Evolutionary conservation across 1,284 basidiomycete genomes (phyloP).

Genomic region (Thecaphora frezii): DNA sequence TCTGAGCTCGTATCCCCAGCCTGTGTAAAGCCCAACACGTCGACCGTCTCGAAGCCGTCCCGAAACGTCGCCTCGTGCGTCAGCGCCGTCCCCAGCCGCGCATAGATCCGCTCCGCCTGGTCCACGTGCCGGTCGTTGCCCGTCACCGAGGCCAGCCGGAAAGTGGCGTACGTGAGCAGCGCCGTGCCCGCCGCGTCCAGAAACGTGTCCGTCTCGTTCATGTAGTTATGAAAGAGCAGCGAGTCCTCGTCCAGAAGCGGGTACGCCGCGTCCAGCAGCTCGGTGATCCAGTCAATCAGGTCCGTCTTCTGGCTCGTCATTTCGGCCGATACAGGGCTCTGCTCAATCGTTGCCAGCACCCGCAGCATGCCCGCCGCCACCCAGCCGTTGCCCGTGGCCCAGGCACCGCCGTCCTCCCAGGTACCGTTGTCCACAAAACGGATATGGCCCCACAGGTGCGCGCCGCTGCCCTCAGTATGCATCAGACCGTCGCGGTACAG

Average conservation of each 20-base stretch:
- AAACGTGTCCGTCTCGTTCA: constrained; percentile 41
- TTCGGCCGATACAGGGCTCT: constrained; percentile 64
- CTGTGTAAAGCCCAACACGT: constrained; percentile 42
- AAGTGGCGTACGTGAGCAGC: constrained; percentile 49
- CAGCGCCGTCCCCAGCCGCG: constrained; percentile 31
- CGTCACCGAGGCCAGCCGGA: constrained; percentile 47
- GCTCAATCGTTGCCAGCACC: constrained; percentile 73
- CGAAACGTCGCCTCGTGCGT: constrained; percentile 32
- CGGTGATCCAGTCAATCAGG: constrained; percentile 69
- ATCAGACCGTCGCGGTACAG: constrained; percentile 69
- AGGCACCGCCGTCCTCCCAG: constrained; percentile 61
- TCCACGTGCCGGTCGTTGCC: constrained; percentile 17
- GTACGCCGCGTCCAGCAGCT: constrained; percentile 76
- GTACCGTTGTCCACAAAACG: constrained; percentile 18
- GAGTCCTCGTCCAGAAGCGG: constrained; percentile 61
- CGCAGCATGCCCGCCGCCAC: constrained; percentile 80
- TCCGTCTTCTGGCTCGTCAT: constrained; percentile 67
- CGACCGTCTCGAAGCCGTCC: constrained; percentile 36
- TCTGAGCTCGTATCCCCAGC: constrained; percentile 44
- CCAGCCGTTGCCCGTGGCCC: constrained; percentile 80
- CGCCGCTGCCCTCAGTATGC: constrained; percentile 65
- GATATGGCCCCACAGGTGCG: constrained; percentile 51
- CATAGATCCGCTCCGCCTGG: constrained; percentile 42
- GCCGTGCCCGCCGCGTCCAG: constrained; percentile 46
- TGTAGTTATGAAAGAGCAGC: constrained; percentile 51